A percentile compares a stretch with the other conserved stretches of the same genome.
These are phyloP conservation scores for Paecilomyces sp. DNA, from an alignment of 2,329 filamentous ascomycete genomes.

Conservation along the genomic window DNA sequence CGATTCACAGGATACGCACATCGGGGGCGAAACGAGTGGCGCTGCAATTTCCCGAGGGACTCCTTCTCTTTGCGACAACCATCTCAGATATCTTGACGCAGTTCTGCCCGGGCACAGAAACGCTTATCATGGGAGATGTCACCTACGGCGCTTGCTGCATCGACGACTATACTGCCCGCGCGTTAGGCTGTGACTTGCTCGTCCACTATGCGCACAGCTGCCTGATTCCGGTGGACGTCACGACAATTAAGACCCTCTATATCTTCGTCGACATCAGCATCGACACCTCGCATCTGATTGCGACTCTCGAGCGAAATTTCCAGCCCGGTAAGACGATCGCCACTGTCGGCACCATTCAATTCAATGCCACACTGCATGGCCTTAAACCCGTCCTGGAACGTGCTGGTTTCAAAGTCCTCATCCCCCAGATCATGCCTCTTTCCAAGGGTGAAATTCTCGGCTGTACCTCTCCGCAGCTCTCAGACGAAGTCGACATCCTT, in stretches of 20 bases:
- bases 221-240: conserved; percentile 91
- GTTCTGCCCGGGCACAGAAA: conserved; percentile 87
- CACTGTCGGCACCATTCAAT: conserved; percentile 94
- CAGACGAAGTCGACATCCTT: conserved; percentile 62
- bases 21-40: conserved; percentile 75
- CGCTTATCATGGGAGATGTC: conserved; percentile 97
- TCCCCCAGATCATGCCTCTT: conserved; percentile 87
- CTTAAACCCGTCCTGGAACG: conserved; percentile 69
- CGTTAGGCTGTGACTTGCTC: conserved; percentile 85
- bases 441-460: conserved; percentile 94
- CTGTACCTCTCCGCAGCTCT: conserved; percentile 82
- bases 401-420: conserved; percentile 75
- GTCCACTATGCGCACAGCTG: conserved; percentile 98
- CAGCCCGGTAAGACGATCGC: conserved; percentile 77
- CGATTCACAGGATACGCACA: conserved; percentile 84
- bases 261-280: conserved; percentile 98
- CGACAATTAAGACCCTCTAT: conserved; percentile 93
- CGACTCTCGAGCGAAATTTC: conserved; percentile 85
- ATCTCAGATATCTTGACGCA: conserved; percentile 93
- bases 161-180: conserved; percentile 93
- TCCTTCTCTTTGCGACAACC: conserved; percentile 92
- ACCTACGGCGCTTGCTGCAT: conserved; percentile 99
- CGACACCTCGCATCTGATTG: conserved; percentile 78
- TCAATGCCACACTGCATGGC: conserved; percentile 93
- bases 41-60: conserved; percentile 93